Evolutionary conservation across 2,329 filamentous ascomycete species (phyloP).

Genomic region (Colletotrichum simmondsii): DNA sequence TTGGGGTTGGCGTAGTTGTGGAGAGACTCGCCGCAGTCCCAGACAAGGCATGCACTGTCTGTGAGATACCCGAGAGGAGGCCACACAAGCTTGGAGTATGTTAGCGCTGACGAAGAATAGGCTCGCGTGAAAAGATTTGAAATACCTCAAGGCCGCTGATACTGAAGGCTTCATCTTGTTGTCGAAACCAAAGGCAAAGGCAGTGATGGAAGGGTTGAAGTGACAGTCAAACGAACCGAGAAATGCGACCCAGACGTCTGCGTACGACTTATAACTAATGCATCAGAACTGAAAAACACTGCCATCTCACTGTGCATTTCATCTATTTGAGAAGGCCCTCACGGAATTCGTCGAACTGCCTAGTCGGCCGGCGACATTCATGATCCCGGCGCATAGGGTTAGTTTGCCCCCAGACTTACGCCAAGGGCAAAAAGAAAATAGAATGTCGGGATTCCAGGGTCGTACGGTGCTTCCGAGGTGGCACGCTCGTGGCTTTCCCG

Average conservation of each 20-base stretch:
- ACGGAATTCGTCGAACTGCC: neutral
- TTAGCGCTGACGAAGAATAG: neutral
- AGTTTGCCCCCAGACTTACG: neutral
- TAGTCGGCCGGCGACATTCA: neutral
- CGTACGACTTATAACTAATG: neutral
- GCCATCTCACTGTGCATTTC: neutral
- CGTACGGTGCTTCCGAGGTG: neutral
- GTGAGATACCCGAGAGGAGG: slow-evolving; percentile 5
- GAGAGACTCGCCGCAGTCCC: neutral
- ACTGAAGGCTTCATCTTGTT: slow-evolving; percentile 1
- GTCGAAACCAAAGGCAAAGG: neutral
- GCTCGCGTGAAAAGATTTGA: neutral
- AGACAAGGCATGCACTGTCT: neutral
- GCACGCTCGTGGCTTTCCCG: neutral
- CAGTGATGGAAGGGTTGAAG: neutral
- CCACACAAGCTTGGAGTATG: slow-evolving; percentile 1
- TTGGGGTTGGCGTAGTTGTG: neutral
- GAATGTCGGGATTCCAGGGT: neutral
- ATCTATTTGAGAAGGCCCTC: neutral
- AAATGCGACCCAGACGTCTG: neutral
- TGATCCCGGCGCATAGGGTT: neutral
- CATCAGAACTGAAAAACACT: neutral
- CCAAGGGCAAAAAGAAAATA: neutral
- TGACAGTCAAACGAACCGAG: neutral
- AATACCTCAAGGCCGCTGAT: slow-evolving; percentile 14